These are phyloP conservation scores for Aspergillus sergii DNA, from an alignment of 2,329 filamentous ascomycete species.

Conservation along the genomic window DNA sequence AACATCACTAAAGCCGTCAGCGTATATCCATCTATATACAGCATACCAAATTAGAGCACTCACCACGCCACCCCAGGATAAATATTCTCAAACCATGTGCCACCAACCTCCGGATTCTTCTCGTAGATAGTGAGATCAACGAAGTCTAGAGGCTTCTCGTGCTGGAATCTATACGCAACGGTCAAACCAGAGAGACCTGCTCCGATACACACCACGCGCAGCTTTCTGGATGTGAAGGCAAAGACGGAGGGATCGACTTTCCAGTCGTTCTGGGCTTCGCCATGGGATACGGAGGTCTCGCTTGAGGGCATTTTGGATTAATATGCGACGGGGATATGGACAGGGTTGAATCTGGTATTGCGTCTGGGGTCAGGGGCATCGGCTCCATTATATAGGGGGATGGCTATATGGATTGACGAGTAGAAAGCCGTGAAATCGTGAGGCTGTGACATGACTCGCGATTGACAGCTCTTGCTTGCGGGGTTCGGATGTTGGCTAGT, in stretches of 20 bases:
- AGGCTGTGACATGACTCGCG: background rate
- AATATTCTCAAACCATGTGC: conserved; percentile 36
- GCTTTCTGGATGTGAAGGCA: conserved; percentile 18
- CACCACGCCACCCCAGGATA: conserved; percentile 41
- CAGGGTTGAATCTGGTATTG: background rate
- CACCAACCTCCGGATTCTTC: conserved; percentile 35
- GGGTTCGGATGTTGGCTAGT: too few species aligned
- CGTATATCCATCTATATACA: background rate
- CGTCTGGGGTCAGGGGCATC: background rate
- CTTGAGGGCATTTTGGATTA: conserved; percentile 6
- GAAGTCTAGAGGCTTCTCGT: conserved; percentile 26
- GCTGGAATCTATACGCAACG: conserved; percentile 43
- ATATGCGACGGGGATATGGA: too few species aligned
- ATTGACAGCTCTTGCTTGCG: background rate
- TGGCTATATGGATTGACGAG: background rate
- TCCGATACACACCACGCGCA: conserved; percentile 29
- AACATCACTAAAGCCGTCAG: background rate
- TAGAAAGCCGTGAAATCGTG: background rate
- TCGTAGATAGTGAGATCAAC: conserved; percentile 32
- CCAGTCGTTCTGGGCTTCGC: background rate
- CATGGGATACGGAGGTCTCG: background rate
- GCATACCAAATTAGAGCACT: background rate
- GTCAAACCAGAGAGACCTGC: conserved; percentile 38
- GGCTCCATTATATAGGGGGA: background rate
- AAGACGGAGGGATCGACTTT: conserved; percentile 6